Evolutionary conservation across 2,329 filamentous ascomycete species (phyloP), one percentile per base, ranked within the genome.

Genomic region (Trichoderma cornu-damae): DNA sequence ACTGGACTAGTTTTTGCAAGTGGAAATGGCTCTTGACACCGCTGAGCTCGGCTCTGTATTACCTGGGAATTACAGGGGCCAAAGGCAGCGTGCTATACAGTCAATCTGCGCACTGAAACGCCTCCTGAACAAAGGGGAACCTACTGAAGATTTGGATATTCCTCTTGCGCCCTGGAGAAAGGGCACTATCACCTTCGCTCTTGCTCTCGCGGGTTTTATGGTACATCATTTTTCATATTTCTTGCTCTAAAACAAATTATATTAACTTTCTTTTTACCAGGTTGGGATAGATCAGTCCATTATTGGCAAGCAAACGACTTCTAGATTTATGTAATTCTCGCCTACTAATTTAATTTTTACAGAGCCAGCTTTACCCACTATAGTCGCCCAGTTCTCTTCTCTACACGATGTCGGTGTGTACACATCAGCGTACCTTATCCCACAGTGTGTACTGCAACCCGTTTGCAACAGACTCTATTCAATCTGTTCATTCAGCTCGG

Each of bases 271-370:
- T 32, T 5, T 28, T 32, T 22, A 5, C 22, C n/a, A 51, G 35
- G 34, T 51, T 20, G 51, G 51, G 8, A 30, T 54, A n/a, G 51
- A 54, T 24, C 51, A 54, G 26, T 43, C 51, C 14, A 46, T 54
- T 1, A 54, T 54, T 22, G 51, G 51, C 34, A 46, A 11, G 51
- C 20, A 35, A 26, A 26, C 8, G 3, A n/a, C 9, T 12, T 3
- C 20, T 5, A 9, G 3, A 8, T 24, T 5, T 46, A 11, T 6
- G 6, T 44, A 3, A n/a, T 20, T 20, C 11, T 9, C 11, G 9
- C 7, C n/a, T 14, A 9, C 46, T 49, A 16, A 49, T 26, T 3
- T 26, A 1, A 12, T 26, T 11, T 8, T 11, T 26, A 5, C 20
- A 54, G 51, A 34, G 9, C 51, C 51, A 11, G 51, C 40, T 24